phyloP scores from a whole-genome alignment of 805 yeast species.

The Jamesozyma lodderae region DNA sequence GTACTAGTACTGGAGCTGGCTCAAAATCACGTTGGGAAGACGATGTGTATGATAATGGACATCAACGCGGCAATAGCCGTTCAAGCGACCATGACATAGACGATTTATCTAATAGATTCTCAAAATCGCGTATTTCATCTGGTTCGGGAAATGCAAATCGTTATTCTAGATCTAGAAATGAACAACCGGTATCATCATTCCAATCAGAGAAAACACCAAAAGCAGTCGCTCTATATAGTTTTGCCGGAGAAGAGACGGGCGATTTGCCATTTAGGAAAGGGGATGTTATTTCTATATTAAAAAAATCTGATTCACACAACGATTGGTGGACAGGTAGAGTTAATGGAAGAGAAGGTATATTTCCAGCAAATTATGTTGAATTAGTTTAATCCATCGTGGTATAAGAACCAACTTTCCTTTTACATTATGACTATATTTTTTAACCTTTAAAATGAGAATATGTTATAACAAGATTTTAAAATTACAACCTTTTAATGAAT shows the following conservation, averaged over 20 bases:
- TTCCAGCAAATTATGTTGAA: constrained; percentile 98
- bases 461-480: no score
- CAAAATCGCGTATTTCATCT: constrained; percentile 32
- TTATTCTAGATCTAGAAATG: constrained; percentile 2
- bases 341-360: constrained; percentile 81
- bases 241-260: constrained; percentile 88
- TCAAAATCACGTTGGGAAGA: constrained; percentile 70
- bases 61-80: constrained; percentile 6
- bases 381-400: constrained; percentile 31
- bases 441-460: no score
- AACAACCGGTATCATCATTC: constrained; percentile 11
- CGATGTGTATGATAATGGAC: constrained; percentile 58
- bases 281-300: constrained; percentile 78
- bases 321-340: constrained; percentile 99
- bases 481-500: not conserved
- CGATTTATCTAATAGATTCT: constrained; percentile 33
- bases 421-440: no score
- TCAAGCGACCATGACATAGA: constrained; percentile 23
- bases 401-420: not conserved
- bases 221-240: constrained; percentile 83
- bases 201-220: constrained; percentile 40
- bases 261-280: constrained; percentile 92
- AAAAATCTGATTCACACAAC: constrained; percentile 79
- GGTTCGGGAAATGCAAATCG: constrained; percentile 28
- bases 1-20: constrained; percentile 15